Conservation (phyloP, 768 basidiomycete species). For the Termitomyces titanicus region DNA sequence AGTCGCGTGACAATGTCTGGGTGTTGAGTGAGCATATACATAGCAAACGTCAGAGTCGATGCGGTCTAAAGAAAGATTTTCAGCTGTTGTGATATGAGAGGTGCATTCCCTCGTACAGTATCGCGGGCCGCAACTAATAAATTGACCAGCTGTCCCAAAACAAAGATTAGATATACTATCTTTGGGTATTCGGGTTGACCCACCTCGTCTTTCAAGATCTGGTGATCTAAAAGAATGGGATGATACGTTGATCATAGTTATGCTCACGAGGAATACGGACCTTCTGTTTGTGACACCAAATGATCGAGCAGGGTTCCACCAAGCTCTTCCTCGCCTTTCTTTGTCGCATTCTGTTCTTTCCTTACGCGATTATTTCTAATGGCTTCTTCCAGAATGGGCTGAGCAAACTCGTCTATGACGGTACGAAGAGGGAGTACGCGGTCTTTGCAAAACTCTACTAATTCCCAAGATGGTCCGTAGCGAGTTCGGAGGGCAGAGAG, state of each 20-base stretch:
- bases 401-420: conserved; percentile 47
- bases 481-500: conserved; percentile 34
- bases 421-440: conserved; percentile 40
- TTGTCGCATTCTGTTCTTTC: neutral
- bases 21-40: conserved; percentile 53
- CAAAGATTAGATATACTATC: neutral
- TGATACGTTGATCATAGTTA: neutral
- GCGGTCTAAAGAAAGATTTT: conserved; percentile 33
- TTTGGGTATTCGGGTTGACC: neutral
- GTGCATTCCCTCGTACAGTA: conserved; percentile 23
- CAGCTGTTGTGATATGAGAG: neutral
- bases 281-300: conserved; percentile 51
- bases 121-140: conserved; percentile 43
- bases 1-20: conserved; percentile 43
- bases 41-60: conserved; percentile 45
- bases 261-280: conserved; percentile 22
- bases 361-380: conserved; percentile 32
- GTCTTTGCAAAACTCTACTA: conserved; percentile 51
- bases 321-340: conserved; percentile 17
- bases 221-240: conserved; percentile 8
- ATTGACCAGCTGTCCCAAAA: conserved; percentile 25
- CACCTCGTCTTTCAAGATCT: conserved; percentile 21
- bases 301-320: conserved; percentile 46
- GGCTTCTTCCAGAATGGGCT: conserved; percentile 49
- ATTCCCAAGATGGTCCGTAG: conserved; percentile 44